Conservation (phyloP, 805 yeast species). For the Grigorovia transvaalensis region DNA sequence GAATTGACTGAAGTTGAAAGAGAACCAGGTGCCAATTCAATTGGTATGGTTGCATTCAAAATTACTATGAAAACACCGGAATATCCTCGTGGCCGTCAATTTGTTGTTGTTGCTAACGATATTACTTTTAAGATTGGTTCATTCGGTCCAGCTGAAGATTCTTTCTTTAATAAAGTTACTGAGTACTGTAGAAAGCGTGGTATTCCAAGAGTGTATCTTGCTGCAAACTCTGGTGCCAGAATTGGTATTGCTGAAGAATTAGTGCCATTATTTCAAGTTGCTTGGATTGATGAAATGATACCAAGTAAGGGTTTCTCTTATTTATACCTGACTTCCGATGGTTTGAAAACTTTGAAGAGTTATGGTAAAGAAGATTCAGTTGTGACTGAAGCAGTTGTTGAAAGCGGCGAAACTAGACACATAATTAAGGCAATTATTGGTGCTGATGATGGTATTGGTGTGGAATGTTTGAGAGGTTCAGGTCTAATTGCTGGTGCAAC, state of each 20-base stretch:
- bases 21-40: constrained; percentile 91
- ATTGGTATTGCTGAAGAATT: constrained; percentile 97
- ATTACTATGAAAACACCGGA: constrained; percentile 89
- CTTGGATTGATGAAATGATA: constrained; percentile 73
- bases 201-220: constrained; percentile 87
- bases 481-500: constrained; percentile 99
- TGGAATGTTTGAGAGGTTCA: constrained; percentile 95
- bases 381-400: constrained; percentile 69
- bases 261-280: constrained; percentile 77
- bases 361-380: constrained; percentile 53
- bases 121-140: constrained; percentile 98
- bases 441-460: constrained; percentile 94
- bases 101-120: constrained; percentile 90
- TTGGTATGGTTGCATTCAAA: constrained; percentile 97
- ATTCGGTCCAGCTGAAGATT: constrained; percentile 94
- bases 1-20: constrained; percentile 79
- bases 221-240: constrained; percentile 99
- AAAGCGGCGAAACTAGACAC: constrained; percentile 73
- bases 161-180: constrained; percentile 84
- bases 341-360: constrained; percentile 43
- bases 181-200: constrained; percentile 85
- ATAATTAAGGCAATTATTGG: constrained; percentile 82
- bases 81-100: constrained; percentile 91
- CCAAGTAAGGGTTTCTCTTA: constrained; percentile 86
- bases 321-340: constrained; percentile 69